Conservation (phyloP, 768 basidiomycete genomes). For the Leccinum disarticulatum region DNA sequence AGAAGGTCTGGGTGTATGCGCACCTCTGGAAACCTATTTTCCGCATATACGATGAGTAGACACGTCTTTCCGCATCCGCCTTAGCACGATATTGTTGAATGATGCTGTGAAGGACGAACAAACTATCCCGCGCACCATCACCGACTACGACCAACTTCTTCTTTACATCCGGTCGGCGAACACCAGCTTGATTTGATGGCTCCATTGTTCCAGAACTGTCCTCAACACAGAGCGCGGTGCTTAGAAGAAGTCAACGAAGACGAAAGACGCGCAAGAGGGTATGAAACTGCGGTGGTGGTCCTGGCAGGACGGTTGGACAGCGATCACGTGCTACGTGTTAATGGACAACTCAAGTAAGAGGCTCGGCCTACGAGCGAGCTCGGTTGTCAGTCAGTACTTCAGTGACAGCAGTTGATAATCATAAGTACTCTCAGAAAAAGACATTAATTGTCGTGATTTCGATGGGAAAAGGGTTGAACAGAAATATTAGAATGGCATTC, state of each 20-base stretch:
- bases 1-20: constrained; percentile 23
- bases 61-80: constrained; percentile 93
- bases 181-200: constrained; percentile 23
- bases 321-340: constrained; percentile 18
- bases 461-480: neutral
- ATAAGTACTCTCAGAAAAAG: neutral
- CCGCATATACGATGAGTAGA: constrained; percentile 93
- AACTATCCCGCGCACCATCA: constrained; percentile 59
- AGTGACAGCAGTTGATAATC: neutral
- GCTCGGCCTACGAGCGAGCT: neutral
- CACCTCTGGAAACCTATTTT: constrained; percentile 96
- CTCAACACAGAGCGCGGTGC: neutral
- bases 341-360: too few relatives aligned
- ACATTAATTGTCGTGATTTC: neutral
- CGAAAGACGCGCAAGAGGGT: constrained; percentile 4
- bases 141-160: constrained; percentile 87
- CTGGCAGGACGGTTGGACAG: neutral
- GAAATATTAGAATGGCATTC: neutral
- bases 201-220: constrained; percentile 24
- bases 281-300: neutral
- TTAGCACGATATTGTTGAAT: constrained; percentile 36
- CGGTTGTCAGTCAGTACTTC: neutral
- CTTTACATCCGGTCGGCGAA: constrained; percentile 75
- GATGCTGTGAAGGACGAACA: constrained; percentile 26
- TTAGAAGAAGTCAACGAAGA: neutral